Conservation (phyloP, 2,329 filamentous ascomycete genomes). For the Camptophora hylomeconis region DNA sequence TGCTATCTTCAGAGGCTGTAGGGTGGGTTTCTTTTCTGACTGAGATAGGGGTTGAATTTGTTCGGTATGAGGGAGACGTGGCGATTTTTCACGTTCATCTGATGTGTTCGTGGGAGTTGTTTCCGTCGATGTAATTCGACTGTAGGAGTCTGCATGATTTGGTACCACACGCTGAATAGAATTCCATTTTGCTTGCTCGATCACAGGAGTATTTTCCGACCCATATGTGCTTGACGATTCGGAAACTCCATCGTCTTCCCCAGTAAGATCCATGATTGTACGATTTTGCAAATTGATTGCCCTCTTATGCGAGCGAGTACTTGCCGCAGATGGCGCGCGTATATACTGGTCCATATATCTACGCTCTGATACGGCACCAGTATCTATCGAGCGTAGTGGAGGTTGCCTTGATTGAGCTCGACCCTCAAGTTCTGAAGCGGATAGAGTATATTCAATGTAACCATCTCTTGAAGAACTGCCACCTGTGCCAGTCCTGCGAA, state of each 20-base stretch:
- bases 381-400: background rate
- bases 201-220: too few relatives aligned
- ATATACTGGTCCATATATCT: conserved; percentile 5
- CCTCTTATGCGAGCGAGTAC: conserved; percentile 10
- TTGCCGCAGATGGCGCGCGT: conserved; percentile 9
- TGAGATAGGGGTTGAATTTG: too few relatives aligned
- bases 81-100: too few relatives aligned
- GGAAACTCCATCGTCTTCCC: conserved; percentile 12
- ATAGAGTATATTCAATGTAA: background rate
- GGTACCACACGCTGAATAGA: too few relatives aligned
- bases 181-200: too few relatives aligned
- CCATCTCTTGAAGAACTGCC: conserved; percentile 23
- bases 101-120: too few relatives aligned
- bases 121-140: too few relatives aligned
- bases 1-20: conserved; percentile 4
- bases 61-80: too few relatives aligned
- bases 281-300: conserved; percentile 11
- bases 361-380: background rate
- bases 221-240: too few relatives aligned
- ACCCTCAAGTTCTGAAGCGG: background rate
- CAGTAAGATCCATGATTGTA: conserved; percentile 16
- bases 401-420: background rate
- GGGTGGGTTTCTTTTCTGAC: too few relatives aligned
- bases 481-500: conserved; percentile 23
- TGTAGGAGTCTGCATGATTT: too few relatives aligned